phyloP scores from a whole-genome alignment of 495 filamentous ascomycete genomes.

The Aspergillus mulundensis region DNA sequence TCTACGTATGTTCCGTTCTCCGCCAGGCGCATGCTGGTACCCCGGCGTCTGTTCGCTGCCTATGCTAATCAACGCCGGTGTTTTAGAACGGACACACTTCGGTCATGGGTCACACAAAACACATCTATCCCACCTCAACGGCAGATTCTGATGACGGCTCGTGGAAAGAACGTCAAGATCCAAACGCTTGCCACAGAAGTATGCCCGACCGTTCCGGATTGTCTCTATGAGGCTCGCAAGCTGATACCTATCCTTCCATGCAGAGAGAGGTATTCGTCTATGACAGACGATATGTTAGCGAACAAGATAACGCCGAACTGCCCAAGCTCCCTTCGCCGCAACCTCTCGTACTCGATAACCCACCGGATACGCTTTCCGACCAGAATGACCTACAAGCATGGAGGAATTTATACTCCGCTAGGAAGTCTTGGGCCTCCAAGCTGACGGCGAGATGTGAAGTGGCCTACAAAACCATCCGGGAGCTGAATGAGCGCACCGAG shows the following conservation, averaged over 20 bases:
- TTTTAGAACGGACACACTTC: conserved; percentile 62
- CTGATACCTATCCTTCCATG: background rate
- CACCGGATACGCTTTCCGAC: conserved; percentile 70
- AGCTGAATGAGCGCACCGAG: conserved; percentile 60
- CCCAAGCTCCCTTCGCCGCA: conserved; percentile 54
- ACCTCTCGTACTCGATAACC: conserved; percentile 51
- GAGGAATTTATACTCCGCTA: conserved; percentile 72
- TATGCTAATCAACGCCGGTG: conserved; percentile 19
- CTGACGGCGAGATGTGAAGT: conserved; percentile 59
- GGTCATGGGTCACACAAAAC: conserved; percentile 63
- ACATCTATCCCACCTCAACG: conserved; percentile 62
- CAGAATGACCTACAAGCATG: conserved; percentile 73
- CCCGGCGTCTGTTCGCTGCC: conserved; percentile 3
- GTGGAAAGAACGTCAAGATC: conserved; percentile 72
- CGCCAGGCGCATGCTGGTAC: conserved; percentile 4
- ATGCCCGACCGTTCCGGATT: conserved; percentile 21
- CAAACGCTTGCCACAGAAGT: conserved; percentile 76
- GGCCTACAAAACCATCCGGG: conserved; percentile 51
- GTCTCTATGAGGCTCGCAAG: background rate
- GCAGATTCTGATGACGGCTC: conserved; percentile 79
- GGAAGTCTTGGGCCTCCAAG: conserved; percentile 68
- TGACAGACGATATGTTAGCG: conserved; percentile 60
- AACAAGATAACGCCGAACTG: conserved; percentile 43
- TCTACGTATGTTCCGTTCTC: conserved; percentile 58
- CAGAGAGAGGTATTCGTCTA: conserved; percentile 88